Evolutionary conservation across 768 basidiomycete species (phyloP).

Genomic region (Lyophyllum semitale): DNA sequence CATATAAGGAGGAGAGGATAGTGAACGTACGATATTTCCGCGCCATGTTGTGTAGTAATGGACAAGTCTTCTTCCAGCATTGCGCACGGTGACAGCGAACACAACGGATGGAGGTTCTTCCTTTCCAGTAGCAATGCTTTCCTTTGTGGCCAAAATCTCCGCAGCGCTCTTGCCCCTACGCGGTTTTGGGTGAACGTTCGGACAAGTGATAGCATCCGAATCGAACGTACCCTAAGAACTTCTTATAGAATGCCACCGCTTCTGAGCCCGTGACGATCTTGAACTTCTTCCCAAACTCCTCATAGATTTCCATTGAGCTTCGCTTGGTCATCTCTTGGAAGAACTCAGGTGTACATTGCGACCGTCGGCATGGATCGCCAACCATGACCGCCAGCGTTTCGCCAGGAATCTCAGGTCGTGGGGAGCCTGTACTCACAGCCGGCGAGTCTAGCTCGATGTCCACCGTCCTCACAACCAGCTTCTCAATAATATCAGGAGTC

Average conservation of each 20-base stretch:
- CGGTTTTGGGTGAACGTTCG: background rate
- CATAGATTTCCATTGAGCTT: conserved; percentile 27
- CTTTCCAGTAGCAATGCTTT: conserved; percentile 6
- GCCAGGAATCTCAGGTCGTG: conserved; percentile 19
- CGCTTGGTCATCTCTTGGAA: conserved; percentile 40
- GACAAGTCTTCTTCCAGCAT: conserved; percentile 40
- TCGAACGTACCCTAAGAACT: conserved; percentile 39
- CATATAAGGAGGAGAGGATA: background rate
- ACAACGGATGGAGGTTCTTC: conserved; percentile 35
- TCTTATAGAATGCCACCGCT: conserved; percentile 41
- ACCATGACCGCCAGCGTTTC: conserved; percentile 34
- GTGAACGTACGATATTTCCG: conserved; percentile 36
- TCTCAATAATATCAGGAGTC: conserved; percentile 12
- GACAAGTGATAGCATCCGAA: background rate
- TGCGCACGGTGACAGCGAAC: conserved; percentile 44
- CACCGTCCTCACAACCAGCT: conserved; percentile 15
- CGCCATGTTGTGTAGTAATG: conserved; percentile 57
- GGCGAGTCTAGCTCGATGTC: conserved; percentile 12
- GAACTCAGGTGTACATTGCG: conserved; percentile 46
- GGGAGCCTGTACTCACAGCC: conserved; percentile 5
- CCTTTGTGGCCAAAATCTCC: conserved; percentile 18
- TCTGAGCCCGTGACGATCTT: conserved; percentile 44
- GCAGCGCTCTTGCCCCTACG: conserved; percentile 12
- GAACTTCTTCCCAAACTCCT: conserved; percentile 35
- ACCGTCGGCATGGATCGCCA: conserved; percentile 41